Percentiles rank a stretch among this genome's conserved stretches.
These are phyloP conservation scores for Nitzschia putrida DNA, from an alignment of 108 stramenopile genomes.

Conservation along the genomic window DNA sequence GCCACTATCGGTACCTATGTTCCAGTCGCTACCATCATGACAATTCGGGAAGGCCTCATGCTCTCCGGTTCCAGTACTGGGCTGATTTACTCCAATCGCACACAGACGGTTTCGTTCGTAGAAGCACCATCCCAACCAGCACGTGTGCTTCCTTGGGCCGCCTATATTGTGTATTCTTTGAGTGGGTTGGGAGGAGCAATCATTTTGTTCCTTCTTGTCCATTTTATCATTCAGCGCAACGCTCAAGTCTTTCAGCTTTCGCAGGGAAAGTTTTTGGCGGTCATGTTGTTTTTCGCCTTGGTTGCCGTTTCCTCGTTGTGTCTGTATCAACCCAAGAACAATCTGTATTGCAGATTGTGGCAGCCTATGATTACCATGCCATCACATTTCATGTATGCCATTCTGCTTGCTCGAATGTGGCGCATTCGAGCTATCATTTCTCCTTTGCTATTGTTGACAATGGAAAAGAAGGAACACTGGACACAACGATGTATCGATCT, in stretches of 20 bases:
- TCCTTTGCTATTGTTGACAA: constrained; percentile 17
- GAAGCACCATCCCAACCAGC: not conserved
- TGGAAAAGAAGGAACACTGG: constrained; percentile 26
- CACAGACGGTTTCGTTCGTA: not conserved
- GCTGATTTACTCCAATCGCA: not conserved
- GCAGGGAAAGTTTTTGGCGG: constrained; percentile 29
- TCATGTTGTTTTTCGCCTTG: constrained; percentile 15
- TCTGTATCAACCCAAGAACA: constrained; percentile 21
- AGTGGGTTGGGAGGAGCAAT: constrained; percentile 14
- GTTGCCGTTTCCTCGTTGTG: constrained; percentile 21
- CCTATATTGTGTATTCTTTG: constrained; percentile 2
- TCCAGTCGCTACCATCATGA: not conserved
- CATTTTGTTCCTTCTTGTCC: constrained; percentile 15
- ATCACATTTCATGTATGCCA: constrained; percentile 26
- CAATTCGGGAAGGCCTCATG: not conserved
- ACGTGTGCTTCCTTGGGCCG: constrained; percentile 2
- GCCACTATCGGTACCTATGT: constrained; percentile 4
- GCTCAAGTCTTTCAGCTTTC: constrained; percentile 25
- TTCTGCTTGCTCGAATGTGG: constrained; percentile 36
- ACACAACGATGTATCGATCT: constrained; percentile 10
- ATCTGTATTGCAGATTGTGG: constrained; percentile 16
- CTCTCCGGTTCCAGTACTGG: not conserved
- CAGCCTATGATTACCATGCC: constrained; percentile 20
- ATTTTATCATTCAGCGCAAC: constrained; percentile 1
- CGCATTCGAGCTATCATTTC: constrained; percentile 27